These are phyloP conservation scores for Cicer arietinum DNA, from an alignment of 306 rosid species.

Conservation along the genomic window DNA sequence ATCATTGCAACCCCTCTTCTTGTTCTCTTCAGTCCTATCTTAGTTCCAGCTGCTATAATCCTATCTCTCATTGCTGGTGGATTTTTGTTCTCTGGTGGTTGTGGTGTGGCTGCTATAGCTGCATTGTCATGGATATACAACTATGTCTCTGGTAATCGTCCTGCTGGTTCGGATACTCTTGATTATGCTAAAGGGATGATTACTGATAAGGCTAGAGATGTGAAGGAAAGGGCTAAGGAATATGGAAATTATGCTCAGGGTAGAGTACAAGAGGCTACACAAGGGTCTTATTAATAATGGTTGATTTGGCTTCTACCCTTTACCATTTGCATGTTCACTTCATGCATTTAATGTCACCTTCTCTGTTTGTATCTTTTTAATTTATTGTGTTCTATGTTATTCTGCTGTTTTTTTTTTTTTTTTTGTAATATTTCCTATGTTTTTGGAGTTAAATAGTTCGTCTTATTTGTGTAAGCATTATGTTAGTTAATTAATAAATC, in stretches of 20 bases:
- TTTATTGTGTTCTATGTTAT: conserved; percentile 40
- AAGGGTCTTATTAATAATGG: conserved; percentile 34
- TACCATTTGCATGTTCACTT: conserved; percentile 39
- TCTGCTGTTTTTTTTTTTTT: not conserved
- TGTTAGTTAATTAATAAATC: conserved; percentile 34
- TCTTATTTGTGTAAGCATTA: conserved; percentile 43
- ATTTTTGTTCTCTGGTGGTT: conserved; percentile 59
- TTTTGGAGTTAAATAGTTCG: conserved; percentile 17
- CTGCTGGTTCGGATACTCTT: conserved; percentile 47
- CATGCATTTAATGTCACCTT: not conserved
- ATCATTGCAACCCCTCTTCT: conserved; percentile 62
- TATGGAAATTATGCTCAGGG: conserved; percentile 43
- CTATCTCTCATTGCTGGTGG: conserved; percentile 51
- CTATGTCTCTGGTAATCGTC: conserved; percentile 51
- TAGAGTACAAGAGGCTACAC: conserved; percentile 48
- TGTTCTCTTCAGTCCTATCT: conserved; percentile 65
- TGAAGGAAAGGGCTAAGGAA: conserved; percentile 55
- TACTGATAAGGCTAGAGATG: conserved; percentile 55
- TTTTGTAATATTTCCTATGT: conserved; percentile 31
- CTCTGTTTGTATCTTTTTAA: conserved; percentile 41
- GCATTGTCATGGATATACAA: conserved; percentile 63
- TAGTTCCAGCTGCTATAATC: conserved; percentile 56
- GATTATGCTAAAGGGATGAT: conserved; percentile 56
- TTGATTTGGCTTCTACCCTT: not conserved
- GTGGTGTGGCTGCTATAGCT: conserved; percentile 59